phyloP scores from a whole-genome alignment of 2,329 filamentous ascomycete genomes.

The Aspergillus ochraceus region DNA sequence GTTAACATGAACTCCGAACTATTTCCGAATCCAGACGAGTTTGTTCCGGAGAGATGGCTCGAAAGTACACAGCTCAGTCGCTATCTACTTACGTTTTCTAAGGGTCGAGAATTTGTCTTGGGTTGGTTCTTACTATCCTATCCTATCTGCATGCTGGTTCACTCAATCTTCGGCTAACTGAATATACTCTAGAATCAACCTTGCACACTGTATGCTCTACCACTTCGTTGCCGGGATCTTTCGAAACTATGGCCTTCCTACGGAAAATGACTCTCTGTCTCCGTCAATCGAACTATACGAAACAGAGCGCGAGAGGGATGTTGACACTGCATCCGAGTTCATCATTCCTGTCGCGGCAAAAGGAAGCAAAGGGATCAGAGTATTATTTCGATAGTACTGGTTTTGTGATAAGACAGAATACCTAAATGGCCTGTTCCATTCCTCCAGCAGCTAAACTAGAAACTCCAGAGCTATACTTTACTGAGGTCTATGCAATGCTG shows the following conservation, averaged over 20 bases:
- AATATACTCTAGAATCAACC: neutral
- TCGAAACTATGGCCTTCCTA: neutral
- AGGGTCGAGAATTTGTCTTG: neutral
- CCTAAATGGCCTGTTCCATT: no score
- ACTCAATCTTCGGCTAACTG: neutral
- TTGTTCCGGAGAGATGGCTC: neutral
- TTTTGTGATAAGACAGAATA: no score
- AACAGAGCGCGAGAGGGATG: neutral
- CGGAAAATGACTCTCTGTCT: neutral
- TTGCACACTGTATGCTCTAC: neutral
- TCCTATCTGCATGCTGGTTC: neutral
- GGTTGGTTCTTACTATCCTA: neutral
- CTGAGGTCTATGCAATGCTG: no score
- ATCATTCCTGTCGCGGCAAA: no score
- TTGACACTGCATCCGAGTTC: neutral
- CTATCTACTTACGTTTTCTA: neutral
- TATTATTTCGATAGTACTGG: no score
- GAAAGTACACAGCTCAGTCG: neutral
- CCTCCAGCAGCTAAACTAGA: no score
- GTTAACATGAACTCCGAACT: neutral
- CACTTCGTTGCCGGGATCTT: neutral
- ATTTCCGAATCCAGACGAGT: neutral
- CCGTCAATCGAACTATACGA: neutral
- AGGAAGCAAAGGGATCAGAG: no score
- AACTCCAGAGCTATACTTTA: no score